phyloP scores from a whole-genome alignment of 2,329 filamentous ascomycete species.

The Penicillium sp. region DNA sequence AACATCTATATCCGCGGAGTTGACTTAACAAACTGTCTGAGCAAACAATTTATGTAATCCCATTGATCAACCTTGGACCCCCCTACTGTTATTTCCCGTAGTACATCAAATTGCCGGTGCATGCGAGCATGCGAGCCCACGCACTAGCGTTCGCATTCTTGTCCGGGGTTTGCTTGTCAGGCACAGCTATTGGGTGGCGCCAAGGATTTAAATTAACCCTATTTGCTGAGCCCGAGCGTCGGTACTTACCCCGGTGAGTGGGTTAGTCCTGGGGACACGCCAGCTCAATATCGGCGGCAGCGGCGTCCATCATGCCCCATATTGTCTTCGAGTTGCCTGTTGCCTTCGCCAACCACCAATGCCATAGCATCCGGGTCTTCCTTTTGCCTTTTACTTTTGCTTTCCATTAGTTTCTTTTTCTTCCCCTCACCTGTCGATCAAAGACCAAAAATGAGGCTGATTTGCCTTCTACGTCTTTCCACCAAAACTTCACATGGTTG shows the following conservation, averaged over 20 bases:
- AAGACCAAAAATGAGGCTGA: slow-evolving; percentile 1
- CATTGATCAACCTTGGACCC: background rate
- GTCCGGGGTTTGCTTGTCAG: background rate
- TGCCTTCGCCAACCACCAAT: background rate
- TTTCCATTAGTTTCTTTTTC: background rate
- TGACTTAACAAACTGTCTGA: background rate
- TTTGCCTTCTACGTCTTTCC: background rate
- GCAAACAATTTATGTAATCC: background rate
- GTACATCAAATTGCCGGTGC: background rate
- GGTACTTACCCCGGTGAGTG: slow-evolving; percentile 3
- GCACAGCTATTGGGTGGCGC: slow-evolving; percentile 5
- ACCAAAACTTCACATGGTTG: background rate
- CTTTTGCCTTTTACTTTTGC: background rate
- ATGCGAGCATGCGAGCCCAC: background rate
- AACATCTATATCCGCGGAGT: background rate
- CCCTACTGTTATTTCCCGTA: background rate
- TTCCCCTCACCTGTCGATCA: slow-evolving; percentile 1
- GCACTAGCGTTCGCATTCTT: background rate
- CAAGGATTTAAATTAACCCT: slow-evolving; percentile 1
- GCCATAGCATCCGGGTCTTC: background rate
- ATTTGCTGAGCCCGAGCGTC: slow-evolving; percentile 5
- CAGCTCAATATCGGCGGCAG: slow-evolving; percentile 7
- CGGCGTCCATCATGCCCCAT: background rate
- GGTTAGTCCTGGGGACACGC: background rate
- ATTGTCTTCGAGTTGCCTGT: background rate